Base-by-base conservation (phyloP, 2,329 filamentous ascomycete species). In the Xylariales sp. region DNA sequence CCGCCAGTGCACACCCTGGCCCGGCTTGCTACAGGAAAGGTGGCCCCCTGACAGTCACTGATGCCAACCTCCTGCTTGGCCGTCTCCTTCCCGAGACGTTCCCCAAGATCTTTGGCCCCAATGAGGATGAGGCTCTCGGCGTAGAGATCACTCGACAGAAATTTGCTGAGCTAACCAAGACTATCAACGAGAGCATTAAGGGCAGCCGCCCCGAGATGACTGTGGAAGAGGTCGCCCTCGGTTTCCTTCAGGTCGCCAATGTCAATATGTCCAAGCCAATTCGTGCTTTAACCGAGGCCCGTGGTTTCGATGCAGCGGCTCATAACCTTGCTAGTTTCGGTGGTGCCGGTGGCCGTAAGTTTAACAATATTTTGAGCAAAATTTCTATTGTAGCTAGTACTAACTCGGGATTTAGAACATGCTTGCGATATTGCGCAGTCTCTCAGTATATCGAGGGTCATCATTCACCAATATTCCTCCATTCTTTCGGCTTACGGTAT, bases 201-300 rank as follows among this genome's bases (percentile, higher is more conserved):
- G 81, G 85, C 49, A 79, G 74, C 18, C 14, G 29, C 1, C 29
- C 29, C 16, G 29, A 35, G 31, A 84, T 85, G 71, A 76, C 70
- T 2, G 60, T 75, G 4, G 81, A 86, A 50, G 78, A 84, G 47
- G 76, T 85, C 5, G 82, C 83, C 1, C 79, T 81, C 49, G 83
- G 83, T 0, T 86, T 85, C 50, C 74, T 86, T 54, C 76, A 81
- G 43, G 81, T 85, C 29, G 81, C 82, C 5, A 84, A 85, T 46
- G 81, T 83, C 59, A 76, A 78, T 3, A 85, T 86, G 81, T 78
- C 76, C 3, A 67, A 83, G 33, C 83, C 83, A 0, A 88, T 88
- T 43, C 73, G 83, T 29, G 81, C 80, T 20, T 60, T 86, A 40
- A 87, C 83, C 0, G 82, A 87, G 59, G 82, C 81, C 12, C 76